Evolutionary conservation across 176 grass and related monocot species (phyloP), one percentile per base, ranked within the genome.

Genomic region (Zizania latifolia): DNA sequence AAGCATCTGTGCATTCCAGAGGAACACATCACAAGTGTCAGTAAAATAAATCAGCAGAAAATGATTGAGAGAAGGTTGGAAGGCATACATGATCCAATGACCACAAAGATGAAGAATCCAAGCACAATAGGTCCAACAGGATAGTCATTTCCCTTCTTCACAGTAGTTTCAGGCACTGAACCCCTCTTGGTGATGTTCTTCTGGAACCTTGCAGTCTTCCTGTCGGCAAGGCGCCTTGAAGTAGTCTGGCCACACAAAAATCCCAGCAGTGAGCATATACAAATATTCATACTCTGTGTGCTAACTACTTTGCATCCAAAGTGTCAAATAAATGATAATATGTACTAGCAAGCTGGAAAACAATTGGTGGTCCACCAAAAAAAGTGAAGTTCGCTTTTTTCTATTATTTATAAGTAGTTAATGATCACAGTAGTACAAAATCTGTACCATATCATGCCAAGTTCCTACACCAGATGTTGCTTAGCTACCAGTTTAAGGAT

Each of bases 121-220:
- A 89, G 83, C 3, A 82, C 68, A 2, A 89, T 2, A 75, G 87
- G 87, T 60, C 87, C 87, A 19, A 89, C 87, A n/a, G 87, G 87
- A 67, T 89, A 89, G 74, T 82, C 83, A 50, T 86, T 86, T 30
- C 83, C 87, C 78, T 86, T 89, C 83, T 89, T 89, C 13, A 78
- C 62, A 22, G 87, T 89, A 2, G 78, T 86, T 12, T 89, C 87
- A 74, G 87, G 83, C 28, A 89, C 83, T 0, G 74, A 86, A 55
- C 87, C 87, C 83, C 87, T 86, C 78, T 77, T 89, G 54, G 87
- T 89, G 51, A 86, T 89, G 68, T 82, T 89, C 74, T 89, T 89
- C 78, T 89, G 87, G 69, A 89, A 89, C 55, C 78, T 86, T 5
- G 87, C 78, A 13, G 74, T 86, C 74, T 89, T 89, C 87, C 78